Evolutionary conservation across 331 rosid genomes (phyloP), one percentile per base, ranked within the genome.

Genomic region (Malus hybrid): DNA sequence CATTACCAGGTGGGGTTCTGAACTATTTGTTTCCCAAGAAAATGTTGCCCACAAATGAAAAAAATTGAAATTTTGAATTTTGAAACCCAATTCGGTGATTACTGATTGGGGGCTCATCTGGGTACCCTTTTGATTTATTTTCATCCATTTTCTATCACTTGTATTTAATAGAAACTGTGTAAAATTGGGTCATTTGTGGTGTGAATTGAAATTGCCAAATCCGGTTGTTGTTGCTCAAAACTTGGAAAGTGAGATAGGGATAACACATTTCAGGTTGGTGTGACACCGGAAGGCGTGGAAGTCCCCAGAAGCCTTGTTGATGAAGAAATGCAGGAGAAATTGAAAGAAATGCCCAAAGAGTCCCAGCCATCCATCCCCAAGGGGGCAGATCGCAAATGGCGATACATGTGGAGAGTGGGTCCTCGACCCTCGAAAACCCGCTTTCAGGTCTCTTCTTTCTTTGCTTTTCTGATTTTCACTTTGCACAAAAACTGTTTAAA

Each of bases 341-440:
- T 89, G 72, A 91, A 82, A 58, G 84, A 86, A 72, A 90, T 94
- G 93, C 93, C 97, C 4, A 71, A 84, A 75, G 86, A 88, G 34
- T 60, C 78, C 75, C 87, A 82, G 15, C 96, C 98, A 26, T 77
- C 84, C 56, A 71, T 80, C 73, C 98, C 90, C 63, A 75, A 70
- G 66, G 98, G 96, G 9, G 91, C 97, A 56, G 98, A 94, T 84
- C 89, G 82, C 58, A 94, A 94, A 83, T 94, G 97, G 98, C 70
- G 97, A 69, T 94, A 91, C 85, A 91, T 94, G 82, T 91, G 98
- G 98, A 85, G 98, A 78, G 90, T 91, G 20, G 98, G 98, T 73
- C 88, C 95, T 62, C 89, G 98, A 3, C 98, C 98, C 5, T 80
- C 85, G 20, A 65, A 85, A 22, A 91, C 98, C 66, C 83, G 83